Evolutionary conservation across 2,329 filamentous ascomycete genomes (phyloP).

Genomic region (Calonectria pauciramosa): DNA sequence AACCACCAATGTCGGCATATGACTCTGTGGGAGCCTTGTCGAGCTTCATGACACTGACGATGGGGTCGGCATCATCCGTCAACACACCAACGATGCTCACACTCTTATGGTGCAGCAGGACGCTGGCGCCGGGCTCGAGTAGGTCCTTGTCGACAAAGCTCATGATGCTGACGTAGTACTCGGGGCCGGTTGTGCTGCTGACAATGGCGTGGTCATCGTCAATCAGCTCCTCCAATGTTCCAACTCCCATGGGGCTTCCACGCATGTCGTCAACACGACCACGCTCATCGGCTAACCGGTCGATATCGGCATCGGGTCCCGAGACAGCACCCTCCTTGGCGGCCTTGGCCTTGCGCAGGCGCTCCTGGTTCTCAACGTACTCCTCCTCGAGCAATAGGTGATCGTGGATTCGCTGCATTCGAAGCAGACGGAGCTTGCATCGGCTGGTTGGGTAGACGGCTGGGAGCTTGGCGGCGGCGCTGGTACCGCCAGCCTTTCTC

Average conservation of each 20-base stretch:
- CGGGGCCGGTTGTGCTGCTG: constrained; percentile 94
- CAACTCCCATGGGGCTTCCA: constrained; percentile 98
- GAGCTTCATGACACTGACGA: constrained; percentile 99
- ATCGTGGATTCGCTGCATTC: constrained; percentile 99
- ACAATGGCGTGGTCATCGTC: constrained; percentile 99
- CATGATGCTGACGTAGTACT: constrained; percentile 99
- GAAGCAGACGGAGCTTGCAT: constrained; percentile 96
- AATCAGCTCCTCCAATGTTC: constrained; percentile 97
- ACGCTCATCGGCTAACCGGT: constrained; percentile 94
- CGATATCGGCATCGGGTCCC: constrained; percentile 79
- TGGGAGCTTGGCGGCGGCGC: constrained; percentile 94
- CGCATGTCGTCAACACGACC: constrained; percentile 98
- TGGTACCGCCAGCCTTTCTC: constrained; percentile 94
- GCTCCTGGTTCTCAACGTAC: constrained; percentile 99
- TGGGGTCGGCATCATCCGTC: constrained; percentile 94
- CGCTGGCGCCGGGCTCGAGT: constrained; percentile 94
- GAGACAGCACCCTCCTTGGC: constrained; percentile 77
- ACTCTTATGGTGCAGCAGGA: constrained; percentile 96
- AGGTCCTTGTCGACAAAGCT: constrained; percentile 99
- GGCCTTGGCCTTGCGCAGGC: constrained; percentile 90
- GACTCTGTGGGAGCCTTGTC: constrained; percentile 99
- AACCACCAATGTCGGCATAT: constrained; percentile 97
- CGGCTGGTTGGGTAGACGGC: constrained; percentile 94
- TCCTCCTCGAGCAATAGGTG: constrained; percentile 97
- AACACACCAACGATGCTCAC: constrained; percentile 98